These are phyloP conservation scores for Ceratorhiza oryzae-sativae DNA, from an alignment of 1,284 basidiomycete species.

Conservation along the genomic window DNA sequence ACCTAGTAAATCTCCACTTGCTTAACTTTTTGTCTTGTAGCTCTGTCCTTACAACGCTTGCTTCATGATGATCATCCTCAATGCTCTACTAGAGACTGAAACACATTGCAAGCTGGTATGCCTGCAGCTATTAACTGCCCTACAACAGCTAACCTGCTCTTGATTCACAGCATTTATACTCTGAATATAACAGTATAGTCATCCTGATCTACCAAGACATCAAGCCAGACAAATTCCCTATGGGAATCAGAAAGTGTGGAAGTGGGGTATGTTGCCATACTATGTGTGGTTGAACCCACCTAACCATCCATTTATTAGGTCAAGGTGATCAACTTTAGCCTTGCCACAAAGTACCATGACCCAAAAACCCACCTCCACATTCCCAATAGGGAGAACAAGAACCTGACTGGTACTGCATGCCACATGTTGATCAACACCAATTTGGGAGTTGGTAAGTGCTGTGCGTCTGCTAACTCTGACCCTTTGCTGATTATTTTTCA, in stretches of 20 bases:
- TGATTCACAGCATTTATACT: too few relatives aligned
- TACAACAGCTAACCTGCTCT: too few relatives aligned
- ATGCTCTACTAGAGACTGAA: too few relatives aligned
- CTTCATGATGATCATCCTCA: too few relatives aligned
- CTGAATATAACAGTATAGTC: too few relatives aligned
- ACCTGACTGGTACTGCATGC: constrained; percentile 96
- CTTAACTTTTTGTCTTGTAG: too few relatives aligned
- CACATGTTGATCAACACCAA: constrained; percentile 99
- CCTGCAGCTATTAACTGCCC: too few relatives aligned
- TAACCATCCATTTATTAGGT: constrained; percentile 55
- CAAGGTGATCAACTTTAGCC: constrained; percentile 99
- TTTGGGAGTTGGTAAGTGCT: constrained; percentile 73
- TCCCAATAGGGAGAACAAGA: constrained; percentile 99
- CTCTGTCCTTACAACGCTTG: too few relatives aligned
- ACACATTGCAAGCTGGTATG: too few relatives aligned
- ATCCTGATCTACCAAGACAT: constrained; percentile 99
- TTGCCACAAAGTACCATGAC: constrained; percentile 99
- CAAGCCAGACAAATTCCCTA: constrained; percentile 99
- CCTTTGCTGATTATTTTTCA: background rate
- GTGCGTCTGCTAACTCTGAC: background rate
- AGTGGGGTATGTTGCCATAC: constrained; percentile 65
- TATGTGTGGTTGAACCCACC: background rate
- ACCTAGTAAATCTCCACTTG: too few relatives aligned
- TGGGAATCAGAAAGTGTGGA: constrained; percentile 99
- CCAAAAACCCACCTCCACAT: constrained; percentile 99